Base-by-base conservation (phyloP, 2,329 filamentous ascomycete species). In the Esteya vermicola region DNA sequence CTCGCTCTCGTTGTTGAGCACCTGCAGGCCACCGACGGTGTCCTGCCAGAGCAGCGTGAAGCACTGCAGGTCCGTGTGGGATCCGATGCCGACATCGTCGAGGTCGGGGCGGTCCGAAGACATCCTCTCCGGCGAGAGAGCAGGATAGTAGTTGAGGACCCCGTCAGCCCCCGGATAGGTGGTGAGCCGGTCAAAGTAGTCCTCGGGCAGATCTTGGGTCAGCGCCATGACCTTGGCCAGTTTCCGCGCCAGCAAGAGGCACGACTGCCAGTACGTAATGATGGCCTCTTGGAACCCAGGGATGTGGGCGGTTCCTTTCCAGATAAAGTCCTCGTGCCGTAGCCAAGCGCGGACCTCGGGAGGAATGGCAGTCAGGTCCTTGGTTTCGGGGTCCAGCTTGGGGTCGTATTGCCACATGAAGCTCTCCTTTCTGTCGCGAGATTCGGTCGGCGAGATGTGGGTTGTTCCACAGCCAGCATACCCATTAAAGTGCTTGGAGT, bases 401-500 rank as follows among this genome's bases (percentile, higher is more conserved):
- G 71, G 67, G 27, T 68, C 63, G 46, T 76, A 77, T 9, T 63
- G 57, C 53, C 69, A 68, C 4, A 59, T 59, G 46, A 68, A 68
- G 9, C 60, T 62, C 53, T 76, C 70, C 25, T 68, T 63, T 36
- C 65, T 54, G 45, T 73, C 73, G 45, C 61, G 49, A 20, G 60
- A 61, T 50, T 71, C 69, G 27, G 57, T 59, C 0, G 62, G 62
- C 43, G 70, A 73, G 42, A 72, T 78, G 72, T 22, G 54, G 48
- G 42, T 57, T 52, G 1, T 69, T 67, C 1, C 65, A 63, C 3
- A 73, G 1, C 59, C 62, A 43, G 66, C 70, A 49, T 76, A 78
- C 1, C 74, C 74, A 3, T 78, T 57, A 43, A 77, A 75, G 50
- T 75, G 72, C 10, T 70, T 69, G 1, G 69, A 75, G 22, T 72